Evolutionary conservation across 495 filamentous ascomycete genomes (phyloP).

Genomic region (Aspergillus steynii): DNA sequence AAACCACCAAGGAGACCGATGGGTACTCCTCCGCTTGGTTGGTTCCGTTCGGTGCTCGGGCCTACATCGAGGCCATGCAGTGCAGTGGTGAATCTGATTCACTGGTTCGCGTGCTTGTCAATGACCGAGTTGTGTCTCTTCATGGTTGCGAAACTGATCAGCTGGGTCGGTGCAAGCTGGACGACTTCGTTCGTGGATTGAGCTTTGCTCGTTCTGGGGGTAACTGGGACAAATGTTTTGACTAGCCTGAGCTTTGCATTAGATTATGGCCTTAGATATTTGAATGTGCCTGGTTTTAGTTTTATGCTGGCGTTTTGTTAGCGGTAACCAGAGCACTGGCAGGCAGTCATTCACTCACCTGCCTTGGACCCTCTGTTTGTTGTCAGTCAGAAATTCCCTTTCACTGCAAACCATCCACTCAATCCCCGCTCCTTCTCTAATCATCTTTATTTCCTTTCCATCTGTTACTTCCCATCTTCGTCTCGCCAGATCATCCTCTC

Average conservation of each 20-base stretch:
- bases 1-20: slow-evolving; percentile 42
- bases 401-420: neutral
- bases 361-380: neutral
- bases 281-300: neutral
- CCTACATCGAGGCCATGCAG: slow-evolving; percentile 82
- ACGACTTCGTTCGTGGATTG: slow-evolving; percentile 67
- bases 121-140: slow-evolving; percentile 75
- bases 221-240: slow-evolving; percentile 70
- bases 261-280: neutral
- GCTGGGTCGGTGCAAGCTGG: slow-evolving; percentile 64
- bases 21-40: slow-evolving; percentile 72
- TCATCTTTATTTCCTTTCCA: neutral
- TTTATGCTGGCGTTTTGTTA: neutral
- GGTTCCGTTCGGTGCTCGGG: slow-evolving; percentile 75
- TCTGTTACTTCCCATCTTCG: neutral
- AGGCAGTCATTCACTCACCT: neutral
- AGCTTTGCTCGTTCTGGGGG: slow-evolving; percentile 69
- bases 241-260: slow-evolving; percentile 10
- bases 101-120: slow-evolving; percentile 73
- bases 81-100: slow-evolving; percentile 56
- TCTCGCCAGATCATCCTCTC: neutral
- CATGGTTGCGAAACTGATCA: slow-evolving; percentile 65
- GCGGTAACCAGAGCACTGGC: neutral
- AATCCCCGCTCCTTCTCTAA: neutral
- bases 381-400: neutral